Percentiles rank a stretch among this genome's conserved stretches.
Evolutionary conservation across 169 alveolate genomes (phyloP).

Genomic region (Pseudocohnilembus persalinus): DNA sequence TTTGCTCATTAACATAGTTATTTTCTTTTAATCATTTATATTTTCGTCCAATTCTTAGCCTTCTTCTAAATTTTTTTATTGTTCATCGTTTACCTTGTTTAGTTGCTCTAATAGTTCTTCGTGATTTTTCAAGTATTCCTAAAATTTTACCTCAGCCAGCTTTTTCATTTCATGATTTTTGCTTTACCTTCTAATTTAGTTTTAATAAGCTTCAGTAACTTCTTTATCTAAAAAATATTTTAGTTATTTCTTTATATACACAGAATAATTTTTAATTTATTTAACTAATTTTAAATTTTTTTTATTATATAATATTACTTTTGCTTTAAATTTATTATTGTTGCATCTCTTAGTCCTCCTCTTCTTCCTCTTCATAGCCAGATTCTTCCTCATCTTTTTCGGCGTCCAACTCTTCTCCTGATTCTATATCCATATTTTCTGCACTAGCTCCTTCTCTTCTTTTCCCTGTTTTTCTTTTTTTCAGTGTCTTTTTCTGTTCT

Average conservation of each 20-base stretch:
- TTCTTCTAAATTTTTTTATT: background rate
- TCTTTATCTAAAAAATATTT: background rate
- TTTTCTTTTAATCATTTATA: slow-evolving; percentile 6
- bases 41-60: too few species aligned
- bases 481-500: background rate
- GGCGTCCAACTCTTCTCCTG: background rate
- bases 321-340: slow-evolving; percentile 11
- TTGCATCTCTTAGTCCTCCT: background rate
- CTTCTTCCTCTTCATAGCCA: background rate
- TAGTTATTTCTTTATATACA: background rate
- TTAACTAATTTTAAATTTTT: background rate
- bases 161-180: slow-evolving; percentile 9
- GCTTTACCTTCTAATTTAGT: background rate
- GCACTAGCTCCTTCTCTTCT: background rate
- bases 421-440: background rate
- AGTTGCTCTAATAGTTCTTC: background rate
- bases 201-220: background rate
- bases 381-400: background rate
- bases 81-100: background rate
- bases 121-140: slow-evolving; percentile 7
- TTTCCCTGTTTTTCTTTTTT: slow-evolving; percentile 4
- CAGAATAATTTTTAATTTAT: background rate
- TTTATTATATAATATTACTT: slow-evolving; percentile 2
- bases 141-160: slow-evolving; percentile 3
- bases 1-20: background rate